Base-by-base conservation (phyloP, 2,329 filamentous ascomycete species). In the Stromatinia cepivora region DNA sequence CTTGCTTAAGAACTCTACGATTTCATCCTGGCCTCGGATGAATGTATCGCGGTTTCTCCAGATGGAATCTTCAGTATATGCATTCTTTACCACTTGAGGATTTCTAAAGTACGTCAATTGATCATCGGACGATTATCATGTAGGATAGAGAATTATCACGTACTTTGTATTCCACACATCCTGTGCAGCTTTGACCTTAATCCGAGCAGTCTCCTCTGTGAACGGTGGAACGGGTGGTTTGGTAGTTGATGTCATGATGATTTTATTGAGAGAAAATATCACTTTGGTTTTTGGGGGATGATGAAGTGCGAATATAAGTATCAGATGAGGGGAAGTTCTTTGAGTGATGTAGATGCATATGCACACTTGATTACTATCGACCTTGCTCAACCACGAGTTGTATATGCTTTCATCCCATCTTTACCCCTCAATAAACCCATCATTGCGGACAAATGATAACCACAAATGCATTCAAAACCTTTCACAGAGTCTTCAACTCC, bases 171-270 rank as follows among this genome's bases (percentile, higher is more conserved):
- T 97, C 93, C 93, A 96, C 4, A 90, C 83, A 78, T 92, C 87
- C 78, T 97, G 93, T 0, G 92, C 92, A 25, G 88, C 89, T 81
- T 96, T 96, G 72, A 96, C 92, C 79, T 96, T 96, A 70, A 84
- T 82, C 22, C 82, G 81, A 2, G 93, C 93, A 1, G 88, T 90
- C 77, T 92, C 89, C 34, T 86, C 82, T 5, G 88, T 94, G 78
- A 93, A 96, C 0, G 92, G 92, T 5, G 93, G 92, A 70, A 86
- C 81, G 0, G 86, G 86, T 3, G 82, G 82, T 59, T 70, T 75
- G 5, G 50, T 53, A 6, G 70, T 50, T 61, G 71, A 52, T 9
- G 74, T 64, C 67, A 72, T 72, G 34, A 28, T 22, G 2, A 39
- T 8, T 13, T 11, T 52, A 36, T 36, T 1, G 28, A 17, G 61